These are phyloP conservation scores for Angomonas ambiguus DNA, from an alignment of 208 protist species.

Conservation along the genomic window DNA sequence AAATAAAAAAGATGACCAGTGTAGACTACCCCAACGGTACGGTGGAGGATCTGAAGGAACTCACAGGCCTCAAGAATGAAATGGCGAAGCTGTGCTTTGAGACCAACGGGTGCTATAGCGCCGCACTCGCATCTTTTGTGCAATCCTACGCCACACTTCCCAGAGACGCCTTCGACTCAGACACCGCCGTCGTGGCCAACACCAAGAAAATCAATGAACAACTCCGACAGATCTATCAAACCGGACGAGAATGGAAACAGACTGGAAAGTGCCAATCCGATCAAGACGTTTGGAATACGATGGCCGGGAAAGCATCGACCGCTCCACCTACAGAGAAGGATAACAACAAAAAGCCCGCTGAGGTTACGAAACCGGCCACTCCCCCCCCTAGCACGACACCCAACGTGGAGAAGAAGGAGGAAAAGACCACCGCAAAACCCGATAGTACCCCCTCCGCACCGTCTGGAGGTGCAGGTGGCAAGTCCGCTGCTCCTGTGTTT, in stretches of 20 bases:
- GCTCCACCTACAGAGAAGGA: conserved; percentile 19
- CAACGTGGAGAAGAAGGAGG: no score
- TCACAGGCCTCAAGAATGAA: conserved; percentile 58
- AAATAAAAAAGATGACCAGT: no score
- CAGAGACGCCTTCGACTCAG: conserved; percentile 46
- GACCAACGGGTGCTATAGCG: conserved; percentile 46
- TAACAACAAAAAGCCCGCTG: neutral
- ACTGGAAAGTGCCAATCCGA: neutral
- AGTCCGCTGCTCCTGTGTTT: no score
- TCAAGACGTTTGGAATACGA: neutral
- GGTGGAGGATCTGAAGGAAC: conserved; percentile 32
- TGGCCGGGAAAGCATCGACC: neutral
- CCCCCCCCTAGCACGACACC: no score
- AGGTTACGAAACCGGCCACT: neutral
- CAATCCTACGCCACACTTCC: conserved; percentile 56
- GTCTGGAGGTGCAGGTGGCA: no score
- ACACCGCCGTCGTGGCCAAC: conserved; percentile 25
- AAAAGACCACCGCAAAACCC: no score
- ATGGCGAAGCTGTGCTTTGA: conserved; percentile 62
- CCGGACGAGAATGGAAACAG: conserved; percentile 51
- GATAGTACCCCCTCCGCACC: no score
- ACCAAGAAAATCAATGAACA: conserved; percentile 60
- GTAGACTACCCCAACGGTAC: no score
- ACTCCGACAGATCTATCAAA: conserved; percentile 51
- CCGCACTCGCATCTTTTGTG: conserved; percentile 72